Percentiles rank a stretch among this genome's conserved stretches.
Evolutionary conservation across 2,329 filamentous ascomycete species (phyloP).

Genomic region (Cordyceps tenuipes): DNA sequence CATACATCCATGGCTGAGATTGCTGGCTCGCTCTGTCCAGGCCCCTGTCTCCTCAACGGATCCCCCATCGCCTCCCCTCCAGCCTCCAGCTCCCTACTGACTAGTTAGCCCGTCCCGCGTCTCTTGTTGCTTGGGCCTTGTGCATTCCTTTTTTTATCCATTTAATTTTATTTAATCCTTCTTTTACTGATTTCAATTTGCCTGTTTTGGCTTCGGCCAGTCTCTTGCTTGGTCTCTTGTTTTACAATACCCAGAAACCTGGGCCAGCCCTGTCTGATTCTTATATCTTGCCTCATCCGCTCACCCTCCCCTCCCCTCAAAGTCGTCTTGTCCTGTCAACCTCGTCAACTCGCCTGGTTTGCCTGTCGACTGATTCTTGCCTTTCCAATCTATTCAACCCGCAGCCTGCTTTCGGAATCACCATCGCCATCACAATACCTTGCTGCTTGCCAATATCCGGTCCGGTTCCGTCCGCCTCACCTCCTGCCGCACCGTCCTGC

Average conservation of each 20-base stretch:
- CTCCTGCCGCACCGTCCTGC: background rate
- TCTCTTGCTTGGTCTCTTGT: background rate
- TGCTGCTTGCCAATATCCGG: background rate
- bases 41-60: conserved; percentile 5
- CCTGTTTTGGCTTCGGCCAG: background rate
- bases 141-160: background rate
- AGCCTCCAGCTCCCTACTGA: no score
- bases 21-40: background rate
- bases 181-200: background rate
- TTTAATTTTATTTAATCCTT: background rate
- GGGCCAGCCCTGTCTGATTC: conserved; percentile 8
- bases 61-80: background rate
- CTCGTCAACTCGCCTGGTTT: background rate
- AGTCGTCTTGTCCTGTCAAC: background rate
- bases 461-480: background rate
- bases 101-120: conserved; percentile 2
- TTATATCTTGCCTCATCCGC: conserved; percentile 12
- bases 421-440: background rate
- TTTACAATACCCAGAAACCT: background rate
- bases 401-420: background rate
- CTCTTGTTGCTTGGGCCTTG: conserved; percentile 7
- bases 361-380: background rate
- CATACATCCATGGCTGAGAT: background rate
- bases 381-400: no score
- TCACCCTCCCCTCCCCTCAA: background rate